These are phyloP conservation scores for Macrotyloma uniflorum DNA, from an alignment of 306 rosid species.

Conservation along the genomic window DNA sequence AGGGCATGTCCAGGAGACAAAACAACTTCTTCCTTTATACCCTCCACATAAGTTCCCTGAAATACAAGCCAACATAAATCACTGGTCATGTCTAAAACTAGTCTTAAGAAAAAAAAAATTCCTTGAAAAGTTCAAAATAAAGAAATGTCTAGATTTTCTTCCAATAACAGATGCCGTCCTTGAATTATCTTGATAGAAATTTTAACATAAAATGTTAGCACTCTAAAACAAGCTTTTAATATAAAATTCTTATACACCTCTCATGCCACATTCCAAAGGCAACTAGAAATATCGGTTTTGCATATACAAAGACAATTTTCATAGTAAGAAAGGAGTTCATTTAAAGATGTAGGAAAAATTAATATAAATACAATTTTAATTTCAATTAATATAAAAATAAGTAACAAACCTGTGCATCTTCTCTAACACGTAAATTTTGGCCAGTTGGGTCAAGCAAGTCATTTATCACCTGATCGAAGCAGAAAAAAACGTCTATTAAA, in stretches of 20 bases:
- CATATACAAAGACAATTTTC: background rate
- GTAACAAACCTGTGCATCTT: constrained; percentile 90
- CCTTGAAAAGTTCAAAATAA: constrained; percentile 17
- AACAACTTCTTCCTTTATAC: constrained; percentile 98
- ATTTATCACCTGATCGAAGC: constrained; percentile 82
- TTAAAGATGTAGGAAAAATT: constrained; percentile 4
- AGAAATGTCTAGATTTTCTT: constrained; percentile 10
- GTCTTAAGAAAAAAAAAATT: constrained; percentile 1
- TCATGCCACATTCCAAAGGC: constrained; percentile 28
- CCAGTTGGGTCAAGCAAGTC: constrained; percentile 99
- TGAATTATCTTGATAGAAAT: background rate
- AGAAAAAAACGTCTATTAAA: constrained; percentile 40
- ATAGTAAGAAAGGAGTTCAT: background rate
- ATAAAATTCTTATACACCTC: constrained; percentile 11
- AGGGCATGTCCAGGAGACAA: constrained; percentile 97
- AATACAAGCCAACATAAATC: constrained; percentile 32
- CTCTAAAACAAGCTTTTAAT: background rate
- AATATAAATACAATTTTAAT: constrained; percentile 14
- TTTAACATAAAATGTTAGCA: background rate
- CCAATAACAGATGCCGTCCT: background rate
- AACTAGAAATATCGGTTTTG: background rate
- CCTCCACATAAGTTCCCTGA: constrained; percentile 99
- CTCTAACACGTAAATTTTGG: constrained; percentile 98
- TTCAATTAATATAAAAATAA: constrained; percentile 25
- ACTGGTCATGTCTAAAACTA: constrained; percentile 19